Evolutionary conservation across 2,329 filamentous ascomycete genomes (phyloP).

Genomic region (Venturia nashicola): DNA sequence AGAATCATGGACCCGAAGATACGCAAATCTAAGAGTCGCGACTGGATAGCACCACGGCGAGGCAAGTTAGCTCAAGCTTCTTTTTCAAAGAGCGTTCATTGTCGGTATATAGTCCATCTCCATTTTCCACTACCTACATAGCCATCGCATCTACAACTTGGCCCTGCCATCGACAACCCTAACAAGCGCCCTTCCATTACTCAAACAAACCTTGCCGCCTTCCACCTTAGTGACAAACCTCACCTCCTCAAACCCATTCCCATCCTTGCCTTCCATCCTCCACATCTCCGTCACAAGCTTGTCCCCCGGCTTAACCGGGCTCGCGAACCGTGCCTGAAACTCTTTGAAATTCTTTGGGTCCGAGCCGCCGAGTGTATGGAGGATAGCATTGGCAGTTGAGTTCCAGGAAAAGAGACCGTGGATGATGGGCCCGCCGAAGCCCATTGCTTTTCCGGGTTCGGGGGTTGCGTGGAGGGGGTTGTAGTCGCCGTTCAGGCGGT

Average conservation of each 20-base stretch:
- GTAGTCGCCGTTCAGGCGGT: conserved; percentile 79
- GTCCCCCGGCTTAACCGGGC: conserved; percentile 71
- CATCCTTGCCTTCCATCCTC: conserved; percentile 56
- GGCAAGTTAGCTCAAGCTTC: too few relatives aligned
- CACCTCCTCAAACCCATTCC: conserved; percentile 61
- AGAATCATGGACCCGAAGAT: too few relatives aligned
- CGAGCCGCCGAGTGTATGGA: conserved; percentile 61
- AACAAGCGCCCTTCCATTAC: conserved; percentile 73
- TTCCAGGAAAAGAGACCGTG: conserved; percentile 88
- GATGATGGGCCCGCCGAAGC: conserved; percentile 79
- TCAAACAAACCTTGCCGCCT: conserved; percentile 73
- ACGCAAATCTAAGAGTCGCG: background rate
- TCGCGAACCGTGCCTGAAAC: conserved; percentile 80
- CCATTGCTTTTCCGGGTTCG: conserved; percentile 77
- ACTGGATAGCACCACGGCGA: background rate
- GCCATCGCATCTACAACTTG: conserved; percentile 20
- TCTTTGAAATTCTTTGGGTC: conserved; percentile 74
- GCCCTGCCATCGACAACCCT: conserved; percentile 42
- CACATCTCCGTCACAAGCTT: conserved; percentile 73
- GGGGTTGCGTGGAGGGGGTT: conserved; percentile 85
- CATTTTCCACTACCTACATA: background rate
- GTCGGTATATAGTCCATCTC: too few relatives aligned
- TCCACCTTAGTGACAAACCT: conserved; percentile 68
- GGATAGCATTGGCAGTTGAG: conserved; percentile 57
- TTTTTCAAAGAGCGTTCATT: too few relatives aligned